Evolutionary conservation across 106 monocot genomes (phyloP).

Genomic region (Platanthera zijinensis): DNA sequence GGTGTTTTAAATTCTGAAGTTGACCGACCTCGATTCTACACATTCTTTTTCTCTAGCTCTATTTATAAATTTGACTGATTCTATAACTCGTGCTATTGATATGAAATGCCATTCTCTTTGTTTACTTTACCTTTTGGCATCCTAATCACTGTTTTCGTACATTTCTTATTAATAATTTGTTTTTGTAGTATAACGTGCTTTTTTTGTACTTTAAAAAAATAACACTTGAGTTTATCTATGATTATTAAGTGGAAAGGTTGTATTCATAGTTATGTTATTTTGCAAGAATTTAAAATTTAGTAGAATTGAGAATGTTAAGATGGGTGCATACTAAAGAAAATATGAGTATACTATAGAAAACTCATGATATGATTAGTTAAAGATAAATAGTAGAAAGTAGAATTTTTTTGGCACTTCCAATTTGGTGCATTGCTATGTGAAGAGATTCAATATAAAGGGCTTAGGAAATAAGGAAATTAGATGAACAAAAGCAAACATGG

Average conservation of each 20-base stretch:
- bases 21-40: not conserved
- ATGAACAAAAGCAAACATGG: not conserved
- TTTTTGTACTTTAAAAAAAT: not conserved
- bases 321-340: not conserved
- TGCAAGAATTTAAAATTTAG: not conserved
- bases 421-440: not conserved
- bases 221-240: not conserved
- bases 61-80: not conserved
- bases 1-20: not conserved
- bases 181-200: not conserved
- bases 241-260: not conserved
- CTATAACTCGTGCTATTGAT: not conserved
- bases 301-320: not conserved
- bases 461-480: not conserved
- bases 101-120: not conserved
- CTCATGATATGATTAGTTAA: not conserved
- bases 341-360: not conserved
- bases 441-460: not conserved
- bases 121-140: not conserved
- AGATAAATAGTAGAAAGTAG: not conserved
- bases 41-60: not conserved
- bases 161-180: not conserved
- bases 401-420: not conserved
- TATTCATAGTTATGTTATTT: not conserved
- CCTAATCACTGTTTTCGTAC: not conserved